Evolutionary conservation across 2,329 filamentous ascomycete genomes (phyloP).

Genomic region (Paraconiothyrium sp.): DNA sequence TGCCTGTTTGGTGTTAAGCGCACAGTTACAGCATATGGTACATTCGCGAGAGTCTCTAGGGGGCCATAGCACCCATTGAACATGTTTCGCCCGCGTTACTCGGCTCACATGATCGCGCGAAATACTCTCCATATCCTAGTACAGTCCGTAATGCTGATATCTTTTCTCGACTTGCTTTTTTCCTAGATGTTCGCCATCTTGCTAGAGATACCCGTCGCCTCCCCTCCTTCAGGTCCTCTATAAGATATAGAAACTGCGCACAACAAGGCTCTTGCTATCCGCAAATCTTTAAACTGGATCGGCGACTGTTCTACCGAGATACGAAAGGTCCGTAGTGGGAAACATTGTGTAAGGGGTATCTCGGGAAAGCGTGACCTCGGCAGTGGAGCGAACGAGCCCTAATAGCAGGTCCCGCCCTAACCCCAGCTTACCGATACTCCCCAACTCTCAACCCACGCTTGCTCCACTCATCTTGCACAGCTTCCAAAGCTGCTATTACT

Average conservation of each 20-base stretch:
- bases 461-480: conserved; percentile 2
- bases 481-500: background rate
- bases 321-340: background rate
- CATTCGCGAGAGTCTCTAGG: background rate
- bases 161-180: too few relatives aligned
- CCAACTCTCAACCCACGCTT: background rate
- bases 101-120: too few relatives aligned
- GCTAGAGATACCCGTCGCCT: too few relatives aligned
- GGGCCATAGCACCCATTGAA: too few relatives aligned
- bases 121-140: too few relatives aligned
- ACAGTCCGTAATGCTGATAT: too few relatives aligned
- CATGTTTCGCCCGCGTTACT: too few relatives aligned
- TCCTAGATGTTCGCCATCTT: too few relatives aligned
- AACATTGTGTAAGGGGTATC: background rate
- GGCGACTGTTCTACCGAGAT: background rate
- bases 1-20: background rate
- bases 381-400: background rate
- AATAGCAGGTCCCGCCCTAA: conserved; percentile 9
- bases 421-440: conserved; percentile 4
- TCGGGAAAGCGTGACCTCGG: conserved; percentile 20
- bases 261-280: too few relatives aligned
- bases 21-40: background rate
- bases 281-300: background rate
- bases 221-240: too few relatives aligned
- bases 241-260: too few relatives aligned